A percentile compares a stretch with the other conserved stretches of the same genome.
phyloP scores from a whole-genome alignment of 2,329 filamentous ascomycete genomes.

The Fusarium coicis region DNA sequence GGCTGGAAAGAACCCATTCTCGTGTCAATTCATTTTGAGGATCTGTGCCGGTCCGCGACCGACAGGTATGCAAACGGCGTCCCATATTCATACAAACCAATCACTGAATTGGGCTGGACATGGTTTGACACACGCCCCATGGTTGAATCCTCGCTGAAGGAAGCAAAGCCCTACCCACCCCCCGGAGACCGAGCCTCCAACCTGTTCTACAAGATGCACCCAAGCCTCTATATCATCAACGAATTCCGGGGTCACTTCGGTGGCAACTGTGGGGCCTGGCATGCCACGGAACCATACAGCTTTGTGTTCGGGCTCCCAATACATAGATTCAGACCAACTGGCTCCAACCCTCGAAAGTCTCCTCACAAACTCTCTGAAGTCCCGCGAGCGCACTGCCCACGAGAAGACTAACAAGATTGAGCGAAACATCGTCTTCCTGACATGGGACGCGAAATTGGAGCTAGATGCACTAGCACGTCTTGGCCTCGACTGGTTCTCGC shows the following conservation, averaged over 20 bases:
- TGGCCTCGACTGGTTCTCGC: neutral
- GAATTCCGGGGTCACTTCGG: neutral
- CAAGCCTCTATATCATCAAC: neutral
- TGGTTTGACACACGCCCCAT: neutral
- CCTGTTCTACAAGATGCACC: too few relatives aligned
- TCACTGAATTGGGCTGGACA: neutral
- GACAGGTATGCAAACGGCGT: neutral
- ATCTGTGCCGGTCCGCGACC: neutral
- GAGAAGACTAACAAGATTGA: neutral
- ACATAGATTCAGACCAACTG: neutral
- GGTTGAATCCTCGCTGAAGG: neutral
- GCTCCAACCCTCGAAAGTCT: neutral
- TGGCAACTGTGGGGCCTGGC: neutral
- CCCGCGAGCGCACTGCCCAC: too few relatives aligned
- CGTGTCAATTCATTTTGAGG: neutral
- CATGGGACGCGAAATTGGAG: neutral
- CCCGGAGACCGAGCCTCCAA: neutral
- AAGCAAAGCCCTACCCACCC: neutral
- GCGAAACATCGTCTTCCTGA: neutral
- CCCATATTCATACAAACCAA: neutral
- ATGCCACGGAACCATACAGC: neutral
- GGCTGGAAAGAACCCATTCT: neutral
- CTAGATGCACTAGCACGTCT: neutral
- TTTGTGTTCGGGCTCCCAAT: neutral
- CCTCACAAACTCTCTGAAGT: too few relatives aligned